phyloP scores from a whole-genome alignment of 1,284 basidiomycete genomes.

The Sanghuangporus sanghuang region DNA sequence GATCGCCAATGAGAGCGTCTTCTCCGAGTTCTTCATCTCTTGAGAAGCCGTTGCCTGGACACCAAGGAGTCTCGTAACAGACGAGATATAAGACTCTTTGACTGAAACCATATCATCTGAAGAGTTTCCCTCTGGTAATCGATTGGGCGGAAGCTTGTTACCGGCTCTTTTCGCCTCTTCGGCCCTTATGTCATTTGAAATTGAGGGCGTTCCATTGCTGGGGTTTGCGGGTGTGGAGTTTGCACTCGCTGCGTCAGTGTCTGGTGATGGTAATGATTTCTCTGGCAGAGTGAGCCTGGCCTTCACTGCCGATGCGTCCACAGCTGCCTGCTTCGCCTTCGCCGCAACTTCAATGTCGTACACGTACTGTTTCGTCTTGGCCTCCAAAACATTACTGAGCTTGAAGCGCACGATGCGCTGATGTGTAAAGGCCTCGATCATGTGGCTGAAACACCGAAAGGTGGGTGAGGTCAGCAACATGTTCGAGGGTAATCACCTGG shows the following conservation, averaged over 20 bases:
- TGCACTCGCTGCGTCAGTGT: conserved; percentile 55
- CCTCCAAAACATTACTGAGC: conserved; percentile 27
- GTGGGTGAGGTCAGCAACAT: conserved; percentile 6
- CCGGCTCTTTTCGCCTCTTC: conserved; percentile 4
- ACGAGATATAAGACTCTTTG: conserved; percentile 26
- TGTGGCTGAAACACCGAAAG: conserved; percentile 44
- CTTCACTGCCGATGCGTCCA: conserved; percentile 29
- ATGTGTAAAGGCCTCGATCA: conserved; percentile 69
- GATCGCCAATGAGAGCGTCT: conserved; percentile 53
- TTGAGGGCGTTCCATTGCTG: conserved; percentile 31
- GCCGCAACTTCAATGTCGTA: conserved; percentile 32
- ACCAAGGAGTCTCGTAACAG: conserved; percentile 43
- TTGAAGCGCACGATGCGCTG: conserved; percentile 50
- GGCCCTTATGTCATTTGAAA: not conserved
- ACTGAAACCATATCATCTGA: not conserved
- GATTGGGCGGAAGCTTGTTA: not conserved
- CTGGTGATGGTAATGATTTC: conserved; percentile 68
- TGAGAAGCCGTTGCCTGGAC: conserved; percentile 39
- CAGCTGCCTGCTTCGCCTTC: conserved; percentile 30
- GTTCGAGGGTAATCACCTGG: not conserved
- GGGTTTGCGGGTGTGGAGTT: conserved; percentile 65
- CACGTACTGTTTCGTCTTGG: conserved; percentile 30
- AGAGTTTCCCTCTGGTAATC: not conserved
- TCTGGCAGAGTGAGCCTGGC: conserved; percentile 43
- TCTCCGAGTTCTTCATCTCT: conserved; percentile 47